Evolutionary conservation across 2,329 filamentous ascomycete species (phyloP), one percentile per base, ranked within the genome.

Genomic region (Drechslerella dactyloides): DNA sequence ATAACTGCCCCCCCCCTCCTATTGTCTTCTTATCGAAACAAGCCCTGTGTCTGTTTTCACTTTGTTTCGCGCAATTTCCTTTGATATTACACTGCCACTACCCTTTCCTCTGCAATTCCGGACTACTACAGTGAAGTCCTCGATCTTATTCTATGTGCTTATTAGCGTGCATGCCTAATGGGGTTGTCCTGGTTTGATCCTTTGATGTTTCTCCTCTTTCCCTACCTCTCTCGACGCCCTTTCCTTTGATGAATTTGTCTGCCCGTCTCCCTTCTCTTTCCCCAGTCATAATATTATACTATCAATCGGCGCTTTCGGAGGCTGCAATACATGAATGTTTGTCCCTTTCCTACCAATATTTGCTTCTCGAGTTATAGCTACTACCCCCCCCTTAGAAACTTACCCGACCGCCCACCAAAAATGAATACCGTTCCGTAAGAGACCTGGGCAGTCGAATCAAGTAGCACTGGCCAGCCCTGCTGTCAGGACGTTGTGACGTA

Each of bases 121-220:
- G 46, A 42, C 7, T 21, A 24, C 7, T 30, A 42, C 33, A 30
- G 27, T 33, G 27, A 33, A 33, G 48, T 53, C 56, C 50, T 69
- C 56, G 37, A 53, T 40, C 53, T 51, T 55, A 54, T 53, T 62
- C 35, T 51, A 17, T 63, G 37, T 55, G 59, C 64, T 70, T 60
- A 70, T 70, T 70, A 70, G 66, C 66, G 66, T 64, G 66, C 66
- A 70, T 70, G 59, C 54, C 37, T 60, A 30, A 53, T 63, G 66
- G 66, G 66, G 66, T 69, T 33, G 27, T 33, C 27, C 27, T 33
- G 27, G 8, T 33, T 33, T 33, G 27, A 33, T 33, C 27, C 3
- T 33, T 69, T 69, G 6, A 27, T 21, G 23, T 59, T 59, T 17
- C 23, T 35, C 48, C 37, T 46, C 42, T 46, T 48, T n/a, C 55